Evolutionary conservation across 2,329 filamentous ascomycete species (phyloP), one percentile per base, ranked within the genome.

Genomic region (Beauveria scarabaeidicola): DNA sequence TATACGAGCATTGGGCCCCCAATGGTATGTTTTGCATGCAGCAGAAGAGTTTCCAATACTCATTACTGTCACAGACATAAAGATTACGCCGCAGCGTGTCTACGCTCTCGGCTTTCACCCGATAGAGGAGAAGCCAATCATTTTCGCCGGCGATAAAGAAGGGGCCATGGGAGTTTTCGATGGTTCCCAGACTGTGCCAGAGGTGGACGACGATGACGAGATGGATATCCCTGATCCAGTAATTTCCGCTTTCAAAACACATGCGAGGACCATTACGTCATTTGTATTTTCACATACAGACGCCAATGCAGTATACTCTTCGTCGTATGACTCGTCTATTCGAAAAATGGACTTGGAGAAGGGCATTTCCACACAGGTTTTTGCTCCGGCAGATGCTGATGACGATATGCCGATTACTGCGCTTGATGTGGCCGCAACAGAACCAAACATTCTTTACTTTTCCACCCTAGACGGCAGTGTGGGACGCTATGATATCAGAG

Each of bases 121-220:
- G 0, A 92, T 86, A 0, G 79, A 86, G 61, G 85, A 92, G 3
- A 97, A 97, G 67, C 86, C 92, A 0, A 78, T 99, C 3, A 81
- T 97, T 1, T 95, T 99, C 69, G 93, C 93, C 0, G 93, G 93
- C 11, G 94, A 99, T 68, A 99, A 99, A 70, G 82, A 95, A 64
- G 93, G 94, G 1, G 89, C 91, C 25, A 79, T 97, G 61, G 94
- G 94, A 0, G 84, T 99, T 1, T 93, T 97, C 58, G 93, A 99
- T 69, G 91, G 87, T 1, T 92, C 89, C 0, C 91, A 95, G 64
- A 81, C 82, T 3, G 75, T 77, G 2, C 75, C 79, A n/a, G 75
- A 81, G 5, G 77, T 80, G 17, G 84, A 86, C 60, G 82, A 84
- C 9, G 86, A 89, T 4, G 86, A 89, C 29, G 87, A 90, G 2